These are phyloP conservation scores for Fusarium cicatricum DNA, from an alignment of 2,329 filamentous ascomycete species.

Conservation along the genomic window DNA sequence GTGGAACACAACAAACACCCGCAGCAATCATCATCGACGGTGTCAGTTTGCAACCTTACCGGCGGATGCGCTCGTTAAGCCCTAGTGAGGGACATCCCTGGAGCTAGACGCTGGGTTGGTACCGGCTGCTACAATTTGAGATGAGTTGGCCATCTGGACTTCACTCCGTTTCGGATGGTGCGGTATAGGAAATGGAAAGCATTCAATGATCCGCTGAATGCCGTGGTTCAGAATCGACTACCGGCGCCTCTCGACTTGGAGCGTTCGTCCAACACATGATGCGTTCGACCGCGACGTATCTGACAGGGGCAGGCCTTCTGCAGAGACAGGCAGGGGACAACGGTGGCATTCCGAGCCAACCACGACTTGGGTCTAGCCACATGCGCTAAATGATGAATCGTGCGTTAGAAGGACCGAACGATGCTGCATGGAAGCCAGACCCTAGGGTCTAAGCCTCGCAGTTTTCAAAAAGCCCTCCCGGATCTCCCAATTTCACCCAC, in stretches of 20 bases:
- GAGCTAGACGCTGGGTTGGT: constrained; percentile 9
- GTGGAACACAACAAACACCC: constrained; percentile 6
- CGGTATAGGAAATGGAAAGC: constrained; percentile 5
- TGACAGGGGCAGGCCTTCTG: constrained; percentile 33
- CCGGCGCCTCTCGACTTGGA: constrained; percentile 23
- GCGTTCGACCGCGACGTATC: constrained; percentile 22
- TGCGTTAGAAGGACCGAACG: constrained; percentile 44
- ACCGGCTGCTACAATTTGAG: constrained; percentile 17
- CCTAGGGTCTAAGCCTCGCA: constrained; percentile 41
- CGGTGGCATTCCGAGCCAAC: constrained; percentile 34
- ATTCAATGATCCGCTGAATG: constrained; percentile 16
- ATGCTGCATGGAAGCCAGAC: constrained; percentile 40
- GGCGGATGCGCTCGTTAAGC: constrained; percentile 8
- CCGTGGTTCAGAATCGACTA: constrained; percentile 28
- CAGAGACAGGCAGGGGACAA: constrained; percentile 31
- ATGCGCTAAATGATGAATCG: constrained; percentile 39
- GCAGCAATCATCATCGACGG: constrained; percentile 23
- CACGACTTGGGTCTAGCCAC: constrained; percentile 27
- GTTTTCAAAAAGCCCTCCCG: constrained; percentile 40
- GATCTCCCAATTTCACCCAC: constrained; percentile 22
- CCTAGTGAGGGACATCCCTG: constrained; percentile 12
- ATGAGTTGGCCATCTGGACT: neutral
- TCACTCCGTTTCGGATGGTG: constrained; percentile 6
- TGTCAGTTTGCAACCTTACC: constrained; percentile 10
- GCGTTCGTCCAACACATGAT: constrained; percentile 8